phyloP scores from a whole-genome alignment of 2,329 filamentous ascomycete genomes.

The Neopestalotiopsis clavispora region DNA sequence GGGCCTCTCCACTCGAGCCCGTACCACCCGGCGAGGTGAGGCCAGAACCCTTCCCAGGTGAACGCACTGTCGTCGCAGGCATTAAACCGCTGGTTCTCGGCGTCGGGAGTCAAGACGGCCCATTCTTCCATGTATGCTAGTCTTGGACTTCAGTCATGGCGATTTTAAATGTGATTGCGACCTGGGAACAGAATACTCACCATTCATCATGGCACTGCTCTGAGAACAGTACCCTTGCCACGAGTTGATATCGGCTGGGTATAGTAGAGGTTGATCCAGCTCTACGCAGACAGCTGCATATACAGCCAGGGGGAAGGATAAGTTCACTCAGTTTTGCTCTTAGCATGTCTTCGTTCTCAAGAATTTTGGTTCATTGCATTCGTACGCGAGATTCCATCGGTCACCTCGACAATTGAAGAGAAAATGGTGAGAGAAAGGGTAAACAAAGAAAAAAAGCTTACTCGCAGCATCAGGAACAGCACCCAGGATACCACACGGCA shows the following conservation, averaged over 20 bases:
- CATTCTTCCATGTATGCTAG: constrained; percentile 52
- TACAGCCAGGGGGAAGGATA: constrained; percentile 50
- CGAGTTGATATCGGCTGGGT: constrained; percentile 44
- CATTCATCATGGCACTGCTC: constrained; percentile 45
- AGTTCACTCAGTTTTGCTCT: constrained; percentile 41
- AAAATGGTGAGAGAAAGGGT: too few species aligned
- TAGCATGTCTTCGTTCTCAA: too few species aligned
- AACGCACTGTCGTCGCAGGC: constrained; percentile 48
- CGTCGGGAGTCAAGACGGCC: constrained; percentile 46
- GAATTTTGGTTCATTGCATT: too few species aligned
- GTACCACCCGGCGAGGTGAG: constrained; percentile 50
- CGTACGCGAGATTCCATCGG: too few species aligned
- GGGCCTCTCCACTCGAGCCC: constrained; percentile 41
- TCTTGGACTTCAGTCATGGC: neutral
- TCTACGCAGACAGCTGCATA: constrained; percentile 53
- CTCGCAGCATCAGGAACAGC: constrained; percentile 51
- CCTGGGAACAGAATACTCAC: neutral
- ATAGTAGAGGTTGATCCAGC: constrained; percentile 45
- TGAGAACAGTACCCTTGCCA: constrained; percentile 42
- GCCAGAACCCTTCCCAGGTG: constrained; percentile 53
- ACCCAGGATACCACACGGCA: constrained; percentile 53
- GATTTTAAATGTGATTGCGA: neutral
- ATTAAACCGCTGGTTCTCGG: constrained; percentile 54
- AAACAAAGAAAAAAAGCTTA: neutral
- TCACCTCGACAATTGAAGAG: too few species aligned